These are phyloP conservation scores for Mortierella claussenii DNA, from an alignment of 192 early-diverging fungal species.

Conservation along the genomic window DNA sequence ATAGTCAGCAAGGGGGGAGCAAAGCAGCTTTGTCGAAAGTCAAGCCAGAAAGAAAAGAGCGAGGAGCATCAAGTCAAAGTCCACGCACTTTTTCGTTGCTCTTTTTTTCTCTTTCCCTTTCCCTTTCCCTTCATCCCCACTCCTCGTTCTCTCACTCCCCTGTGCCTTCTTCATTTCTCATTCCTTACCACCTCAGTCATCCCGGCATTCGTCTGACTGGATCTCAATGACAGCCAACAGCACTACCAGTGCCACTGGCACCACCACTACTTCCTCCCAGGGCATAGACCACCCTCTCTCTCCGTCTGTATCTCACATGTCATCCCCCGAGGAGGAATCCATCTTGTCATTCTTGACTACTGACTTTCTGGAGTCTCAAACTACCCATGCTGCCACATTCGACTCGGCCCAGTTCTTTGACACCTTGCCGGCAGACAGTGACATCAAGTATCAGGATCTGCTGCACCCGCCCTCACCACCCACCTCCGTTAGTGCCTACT, in stretches of 20 bases:
- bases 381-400: conserved; percentile 20
- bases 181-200: not conserved
- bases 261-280: not conserved
- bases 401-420: conserved; percentile 41
- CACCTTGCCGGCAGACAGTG: conserved; percentile 1
- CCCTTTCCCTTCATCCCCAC: not conserved
- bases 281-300: not conserved
- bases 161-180: not conserved
- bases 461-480: conserved; percentile 49
- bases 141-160: not conserved
- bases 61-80: not conserved
- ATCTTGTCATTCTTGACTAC: conserved; percentile 51
- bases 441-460: conserved; percentile 21
- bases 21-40: not conserved
- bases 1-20: not conserved
- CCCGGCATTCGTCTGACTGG: not conserved
- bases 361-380: conserved; percentile 50
- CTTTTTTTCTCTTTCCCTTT: not conserved
- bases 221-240: not conserved
- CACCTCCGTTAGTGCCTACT: conserved; percentile 46
- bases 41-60: not conserved
- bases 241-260: not conserved
- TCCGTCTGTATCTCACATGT: not conserved
- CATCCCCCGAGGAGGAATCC: conserved; percentile 44
- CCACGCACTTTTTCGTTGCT: not conserved